Evolutionary conservation across 2,329 filamentous ascomycete species (phyloP), one percentile per base, ranked within the genome.

Genomic region (Colletotrichum magnum): DNA sequence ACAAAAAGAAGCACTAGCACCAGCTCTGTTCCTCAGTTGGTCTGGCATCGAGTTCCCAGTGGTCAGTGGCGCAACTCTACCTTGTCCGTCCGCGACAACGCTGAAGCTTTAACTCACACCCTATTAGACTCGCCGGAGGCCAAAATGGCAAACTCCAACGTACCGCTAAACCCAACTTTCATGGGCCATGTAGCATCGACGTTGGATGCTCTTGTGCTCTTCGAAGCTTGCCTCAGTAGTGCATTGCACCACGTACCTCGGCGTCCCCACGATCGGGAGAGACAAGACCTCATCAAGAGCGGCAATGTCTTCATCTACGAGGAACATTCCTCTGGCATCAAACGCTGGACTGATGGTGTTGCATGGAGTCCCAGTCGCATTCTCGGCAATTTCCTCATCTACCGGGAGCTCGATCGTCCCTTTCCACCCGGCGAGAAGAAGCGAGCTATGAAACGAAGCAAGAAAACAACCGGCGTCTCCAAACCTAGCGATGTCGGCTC

Each of bases 261-360:
- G 58, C 88, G 95, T 61, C 95, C 95, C 1, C 94, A 97, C 78
- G 95, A 97, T 75, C 88, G 94, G 59, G 95, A 97, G 80, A 88
- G 94, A 59, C 85, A 86, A 26, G 86, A 89, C 21, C 88, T 97
- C 59, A 96, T 97, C 77, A 88, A 88, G 73, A 97, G 94, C 73
- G 95, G 95, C 43, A 92, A 92, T 73, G 89, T 97, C 54, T 96
- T 97, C 80, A 93, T 97, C 73, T 98, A 97, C 79, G 94, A 97
- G 76, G 94, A 97, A 78, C 92, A 94, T 70, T 91, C 93, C 0
- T 97, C 94, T 0, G 94, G 94, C 5, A 97, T 97, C 82, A 97
- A 97, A 82, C 88, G 95, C 64, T 98, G 95, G 95, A 97, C 94
- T 0, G 95, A 98, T 74, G 94, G 95, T 15, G 89, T 95, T 12